Evolutionary conservation across 2,329 filamentous ascomycete genomes (phyloP).

Genomic region (Grosmannia serpens): DNA sequence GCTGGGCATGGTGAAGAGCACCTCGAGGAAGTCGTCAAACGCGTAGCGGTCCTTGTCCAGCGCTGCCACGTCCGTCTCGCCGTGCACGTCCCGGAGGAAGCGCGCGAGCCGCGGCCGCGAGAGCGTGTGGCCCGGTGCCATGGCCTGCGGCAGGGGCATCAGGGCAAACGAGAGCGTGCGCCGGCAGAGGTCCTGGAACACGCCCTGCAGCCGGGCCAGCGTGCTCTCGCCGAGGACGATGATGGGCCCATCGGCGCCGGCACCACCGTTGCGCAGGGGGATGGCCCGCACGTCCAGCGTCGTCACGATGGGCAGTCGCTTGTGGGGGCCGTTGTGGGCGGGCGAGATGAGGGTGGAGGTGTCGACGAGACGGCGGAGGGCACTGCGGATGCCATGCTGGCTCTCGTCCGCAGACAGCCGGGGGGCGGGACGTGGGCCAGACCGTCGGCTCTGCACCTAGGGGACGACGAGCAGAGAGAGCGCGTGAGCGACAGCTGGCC

Average conservation of each 20-base stretch:
- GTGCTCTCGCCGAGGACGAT: constrained; percentile 36
- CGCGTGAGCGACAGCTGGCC: not conserved
- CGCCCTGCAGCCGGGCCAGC: constrained; percentile 32
- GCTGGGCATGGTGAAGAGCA: constrained; percentile 31
- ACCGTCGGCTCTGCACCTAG: constrained; percentile 1
- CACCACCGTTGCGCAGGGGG: not conserved
- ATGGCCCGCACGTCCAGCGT: constrained; percentile 8
- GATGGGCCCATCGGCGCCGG: constrained; percentile 14
- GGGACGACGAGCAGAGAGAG: not conserved
- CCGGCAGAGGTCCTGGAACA: constrained; percentile 35
- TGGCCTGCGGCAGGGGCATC: not conserved
- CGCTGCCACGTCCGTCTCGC: constrained; percentile 24
- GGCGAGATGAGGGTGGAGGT: constrained; percentile 20
- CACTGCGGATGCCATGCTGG: constrained; percentile 1
- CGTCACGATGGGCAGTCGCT: constrained; percentile 3
- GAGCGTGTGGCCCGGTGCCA: constrained; percentile 13
- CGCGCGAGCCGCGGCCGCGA: constrained; percentile 27
- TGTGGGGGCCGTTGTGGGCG: constrained; percentile 12
- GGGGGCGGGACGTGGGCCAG: not conserved
- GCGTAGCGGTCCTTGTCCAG: constrained; percentile 30
- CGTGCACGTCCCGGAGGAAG: constrained; percentile 41
- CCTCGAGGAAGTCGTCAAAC: constrained; percentile 37
- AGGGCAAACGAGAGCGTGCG: constrained; percentile 15
- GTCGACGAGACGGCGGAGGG: constrained; percentile 10
- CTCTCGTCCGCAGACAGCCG: not conserved